These are phyloP conservation scores for Meira miltonrushii DNA, from an alignment of 1,284 basidiomycete genomes.

Conservation along the genomic window DNA sequence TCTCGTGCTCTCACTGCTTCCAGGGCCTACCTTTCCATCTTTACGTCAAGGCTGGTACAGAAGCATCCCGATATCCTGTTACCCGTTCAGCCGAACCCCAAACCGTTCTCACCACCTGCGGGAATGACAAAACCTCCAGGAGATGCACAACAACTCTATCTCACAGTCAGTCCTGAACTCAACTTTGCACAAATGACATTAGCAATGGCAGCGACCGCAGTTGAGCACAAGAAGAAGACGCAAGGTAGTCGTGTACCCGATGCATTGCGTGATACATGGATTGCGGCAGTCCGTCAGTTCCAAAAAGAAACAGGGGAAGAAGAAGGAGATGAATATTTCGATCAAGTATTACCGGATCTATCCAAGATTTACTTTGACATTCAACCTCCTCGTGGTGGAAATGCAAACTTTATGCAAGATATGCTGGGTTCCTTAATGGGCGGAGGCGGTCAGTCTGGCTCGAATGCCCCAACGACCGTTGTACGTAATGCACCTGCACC, in stretches of 20 bases:
- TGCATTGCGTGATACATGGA: constrained; percentile 26
- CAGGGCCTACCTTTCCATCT: constrained; percentile 25
- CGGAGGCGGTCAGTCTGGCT: constrained; percentile 6
- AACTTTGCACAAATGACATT: constrained; percentile 48
- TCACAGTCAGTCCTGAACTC: constrained; percentile 43
- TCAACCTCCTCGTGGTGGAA: constrained; percentile 18
- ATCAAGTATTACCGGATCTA: constrained; percentile 23
- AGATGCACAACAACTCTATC: constrained; percentile 25
- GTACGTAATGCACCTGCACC: constrained; percentile 6
- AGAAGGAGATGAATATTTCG: constrained; percentile 22
- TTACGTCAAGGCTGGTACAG: constrained; percentile 23
- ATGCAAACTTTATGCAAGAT: constrained; percentile 31
- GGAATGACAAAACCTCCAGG: constrained; percentile 12
- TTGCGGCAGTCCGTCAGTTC: constrained; percentile 27
- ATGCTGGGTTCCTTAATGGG: constrained; percentile 40
- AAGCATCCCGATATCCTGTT: constrained; percentile 37
- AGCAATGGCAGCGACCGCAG: constrained; percentile 30
- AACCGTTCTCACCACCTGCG: constrained; percentile 38
- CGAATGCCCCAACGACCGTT: background rate
- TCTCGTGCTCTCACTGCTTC: constrained; percentile 20
- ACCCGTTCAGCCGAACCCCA: constrained; percentile 46
- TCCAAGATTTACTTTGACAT: constrained; percentile 27
- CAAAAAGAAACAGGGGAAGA: constrained; percentile 28
- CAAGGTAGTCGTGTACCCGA: constrained; percentile 16
- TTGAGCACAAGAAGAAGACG: constrained; percentile 8